A percentile compares a stretch with the other conserved stretches of the same genome.
phyloP scores from a whole-genome alignment of 352 stramenopile genomes.

The Globisporangium mamillatum region DNA sequence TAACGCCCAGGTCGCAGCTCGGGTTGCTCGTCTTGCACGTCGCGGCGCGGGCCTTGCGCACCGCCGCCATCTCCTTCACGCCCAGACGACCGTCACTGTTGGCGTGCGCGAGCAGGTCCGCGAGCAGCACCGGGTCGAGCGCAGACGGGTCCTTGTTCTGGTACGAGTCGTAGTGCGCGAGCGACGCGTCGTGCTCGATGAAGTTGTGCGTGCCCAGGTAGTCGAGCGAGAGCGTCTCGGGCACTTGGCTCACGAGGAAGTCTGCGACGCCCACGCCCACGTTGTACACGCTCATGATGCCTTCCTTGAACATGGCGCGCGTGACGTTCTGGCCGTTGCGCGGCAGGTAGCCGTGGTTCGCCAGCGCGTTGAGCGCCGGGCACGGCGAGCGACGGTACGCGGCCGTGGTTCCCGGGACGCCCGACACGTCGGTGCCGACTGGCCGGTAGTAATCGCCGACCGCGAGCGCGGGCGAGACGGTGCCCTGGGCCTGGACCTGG shows the following conservation, averaged over 20 bases:
- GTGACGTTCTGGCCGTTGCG: constrained; percentile 26
- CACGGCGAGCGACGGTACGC: constrained; percentile 31
- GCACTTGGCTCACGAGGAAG: constrained; percentile 9
- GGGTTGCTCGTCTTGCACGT: constrained; percentile 21
- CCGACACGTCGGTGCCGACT: constrained; percentile 17
- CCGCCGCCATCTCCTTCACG: constrained; percentile 3
- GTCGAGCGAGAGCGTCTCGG: constrained; percentile 11
- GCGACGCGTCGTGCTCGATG: constrained; percentile 36
- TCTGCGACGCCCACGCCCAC: constrained; percentile 13
- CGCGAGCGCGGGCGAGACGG: neutral
- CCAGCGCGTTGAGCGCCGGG: constrained; percentile 33
- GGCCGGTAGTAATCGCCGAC: constrained; percentile 22
- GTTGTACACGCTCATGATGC: constrained; percentile 21
- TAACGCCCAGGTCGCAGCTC: constrained; percentile 19
- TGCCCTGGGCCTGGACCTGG: neutral
- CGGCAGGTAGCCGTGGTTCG: constrained; percentile 34
- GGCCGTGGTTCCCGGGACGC: constrained; percentile 14
- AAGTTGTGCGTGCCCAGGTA: constrained; percentile 23
- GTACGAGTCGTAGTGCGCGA: constrained; percentile 26
- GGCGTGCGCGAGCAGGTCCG: constrained; percentile 16
- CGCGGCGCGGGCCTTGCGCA: constrained; percentile 9
- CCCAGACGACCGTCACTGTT: constrained; percentile 8
- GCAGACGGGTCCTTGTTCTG: constrained; percentile 20
- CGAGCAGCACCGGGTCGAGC: constrained; percentile 14
- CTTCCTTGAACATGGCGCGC: constrained; percentile 13